phyloP scores from a whole-genome alignment of 1,284 basidiomycete genomes.

The Pseudozyma tsukubaensis region DNA sequence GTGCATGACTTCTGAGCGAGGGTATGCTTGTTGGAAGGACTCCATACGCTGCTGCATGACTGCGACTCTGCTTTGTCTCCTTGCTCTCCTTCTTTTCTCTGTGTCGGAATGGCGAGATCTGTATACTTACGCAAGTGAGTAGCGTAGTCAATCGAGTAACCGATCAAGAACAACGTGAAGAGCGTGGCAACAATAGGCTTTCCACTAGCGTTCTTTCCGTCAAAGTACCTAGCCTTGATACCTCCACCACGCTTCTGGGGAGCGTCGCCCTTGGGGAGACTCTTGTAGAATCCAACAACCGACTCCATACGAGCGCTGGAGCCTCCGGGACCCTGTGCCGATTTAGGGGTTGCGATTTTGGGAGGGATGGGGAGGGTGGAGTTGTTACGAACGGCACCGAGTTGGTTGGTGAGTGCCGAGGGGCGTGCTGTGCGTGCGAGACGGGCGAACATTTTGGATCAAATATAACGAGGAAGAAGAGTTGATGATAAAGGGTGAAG shows the following conservation, averaged over 20 bases:
- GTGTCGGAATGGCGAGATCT: too few relatives aligned
- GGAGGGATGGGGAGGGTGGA: slow-evolving; percentile 79
- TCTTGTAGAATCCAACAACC: slow-evolving; percentile 93
- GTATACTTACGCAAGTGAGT: slow-evolving; percentile 55
- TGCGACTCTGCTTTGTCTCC: too few relatives aligned
- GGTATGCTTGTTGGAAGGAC: too few relatives aligned
- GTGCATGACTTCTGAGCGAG: too few relatives aligned
- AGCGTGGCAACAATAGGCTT: slow-evolving; percentile 80
- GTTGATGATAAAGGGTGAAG: not conserved
- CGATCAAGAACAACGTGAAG: slow-evolving; percentile 80
- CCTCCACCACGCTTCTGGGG: slow-evolving; percentile 76
- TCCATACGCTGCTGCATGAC: not conserved
- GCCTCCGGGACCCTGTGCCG: slow-evolving; percentile 83
- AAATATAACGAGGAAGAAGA: not conserved
- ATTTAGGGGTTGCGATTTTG: slow-evolving; percentile 90
- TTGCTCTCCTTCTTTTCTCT: too few relatives aligned
- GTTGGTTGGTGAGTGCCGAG: slow-evolving; percentile 9
- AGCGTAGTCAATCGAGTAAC: slow-evolving; percentile 72
- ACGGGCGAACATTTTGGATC: slow-evolving; percentile 41
- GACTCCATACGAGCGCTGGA: slow-evolving; percentile 81
- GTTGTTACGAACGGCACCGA: slow-evolving; percentile 44
- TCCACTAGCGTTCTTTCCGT: slow-evolving; percentile 84
- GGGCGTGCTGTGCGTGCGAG: slow-evolving; percentile 16
- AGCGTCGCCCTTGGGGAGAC: slow-evolving; percentile 79
- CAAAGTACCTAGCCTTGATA: slow-evolving; percentile 82